Base-by-base conservation (phyloP, 1,284 basidiomycete species). In the Grifola frondosa region DNA sequence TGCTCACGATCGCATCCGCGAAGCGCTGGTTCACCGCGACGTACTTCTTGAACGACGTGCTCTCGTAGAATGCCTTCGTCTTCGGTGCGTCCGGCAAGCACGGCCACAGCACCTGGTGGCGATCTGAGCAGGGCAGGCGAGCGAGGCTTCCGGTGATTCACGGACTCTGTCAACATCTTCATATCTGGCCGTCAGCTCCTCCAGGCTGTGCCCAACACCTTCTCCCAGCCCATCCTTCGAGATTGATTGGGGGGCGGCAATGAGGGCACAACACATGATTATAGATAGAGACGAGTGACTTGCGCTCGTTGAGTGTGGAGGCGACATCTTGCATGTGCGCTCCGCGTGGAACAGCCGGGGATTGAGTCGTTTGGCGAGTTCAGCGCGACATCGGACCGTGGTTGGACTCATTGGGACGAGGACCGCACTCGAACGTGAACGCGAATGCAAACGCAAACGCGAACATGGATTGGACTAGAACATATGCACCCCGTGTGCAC, bases 91-190 rank as follows among this genome's bases (percentile, higher is more conserved):
- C 89, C 4, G 89, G 89, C 30, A 94, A 73, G 45, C 83, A 88
- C 0, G 91, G 91, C 91, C 91, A 94, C 22, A 93, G 75, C 21
- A 92, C 87, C 62, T 90, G 88, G 58, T 94, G 91, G 63, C 91
- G n/a, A n/a, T n/a, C n/a, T n/a, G n/a, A n/a, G n/a, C n/a, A n/a
- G n/a, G n/a, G n/a, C n/a, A n/a, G n/a, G n/a, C n/a, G n/a, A n/a
- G n/a, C n/a, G n/a, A n/a, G n/a, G n/a, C n/a, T n/a, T n/a, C 30
- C 84, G 77, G 54, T 90, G 81, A 64, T 94, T 94, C 10, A 77
- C 74, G 24, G 81, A 86, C 53, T 79, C 73, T 7, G 75, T 66
- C 13, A 81, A 63, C 17, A 81, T 62, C 54, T 83, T 84, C 54
- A 84, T 57, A 59, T 91, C 84, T 3, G 90, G 89, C 44, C 77